Conservation (phyloP, 2,329 filamentous ascomycete genomes). For the Calonectria honghensis region DNA sequence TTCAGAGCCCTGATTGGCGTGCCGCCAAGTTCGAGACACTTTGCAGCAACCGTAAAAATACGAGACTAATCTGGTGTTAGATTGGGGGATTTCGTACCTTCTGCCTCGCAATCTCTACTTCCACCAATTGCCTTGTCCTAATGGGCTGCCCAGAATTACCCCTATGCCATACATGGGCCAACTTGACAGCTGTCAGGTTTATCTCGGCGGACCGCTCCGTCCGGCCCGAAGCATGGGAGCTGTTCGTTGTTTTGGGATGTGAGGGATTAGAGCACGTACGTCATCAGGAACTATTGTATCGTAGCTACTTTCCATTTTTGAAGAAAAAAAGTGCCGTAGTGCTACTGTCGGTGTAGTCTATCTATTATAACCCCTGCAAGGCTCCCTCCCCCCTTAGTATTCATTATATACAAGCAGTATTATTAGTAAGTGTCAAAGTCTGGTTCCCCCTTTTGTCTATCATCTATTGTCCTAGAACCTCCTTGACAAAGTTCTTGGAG, state of each 20-base stretch:
- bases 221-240: constrained; percentile 30
- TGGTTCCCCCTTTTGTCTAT: constrained; percentile 32
- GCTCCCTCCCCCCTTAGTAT: constrained; percentile 3
- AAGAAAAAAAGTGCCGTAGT: constrained; percentile 14
- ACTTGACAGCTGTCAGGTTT: constrained; percentile 22
- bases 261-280: constrained; percentile 9
- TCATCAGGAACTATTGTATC: constrained; percentile 21
- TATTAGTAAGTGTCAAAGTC: constrained; percentile 42
- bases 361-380: constrained; percentile 34
- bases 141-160: constrained; percentile 1
- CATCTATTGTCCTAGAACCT: constrained; percentile 62
- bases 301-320: constrained; percentile 20
- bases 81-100: constrained; percentile 38
- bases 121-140: constrained; percentile 29
- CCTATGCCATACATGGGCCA: constrained; percentile 26
- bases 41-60: constrained; percentile 24
- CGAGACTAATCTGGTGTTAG: constrained; percentile 19
- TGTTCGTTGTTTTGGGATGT: constrained; percentile 21
- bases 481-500: constrained; percentile 83
- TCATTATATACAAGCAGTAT: constrained; percentile 51
- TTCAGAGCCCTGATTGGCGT: constrained; percentile 30
- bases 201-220: constrained; percentile 40
- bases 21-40: background rate
- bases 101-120: constrained; percentile 31
- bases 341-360: constrained; percentile 32